phyloP scores from a whole-genome alignment of 1,284 basidiomycete species.

The Ceratobasidium sp. region DNA sequence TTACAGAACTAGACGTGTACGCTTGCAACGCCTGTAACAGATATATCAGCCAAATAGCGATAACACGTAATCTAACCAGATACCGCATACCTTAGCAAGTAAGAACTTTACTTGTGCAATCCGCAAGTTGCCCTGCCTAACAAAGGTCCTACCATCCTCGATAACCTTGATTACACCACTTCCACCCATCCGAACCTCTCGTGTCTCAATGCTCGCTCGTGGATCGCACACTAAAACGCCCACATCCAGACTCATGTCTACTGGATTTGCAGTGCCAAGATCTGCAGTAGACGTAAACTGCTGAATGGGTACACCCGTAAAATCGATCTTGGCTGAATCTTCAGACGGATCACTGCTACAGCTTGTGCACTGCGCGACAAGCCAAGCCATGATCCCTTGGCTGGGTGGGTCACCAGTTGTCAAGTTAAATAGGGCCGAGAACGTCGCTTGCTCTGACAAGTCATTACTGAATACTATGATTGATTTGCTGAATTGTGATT shows the following conservation, averaged over 20 bases:
- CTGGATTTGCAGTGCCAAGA: background rate
- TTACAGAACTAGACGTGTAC: conserved; percentile 10
- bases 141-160: conserved; percentile 4
- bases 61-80: background rate
- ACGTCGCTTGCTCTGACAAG: background rate
- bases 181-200: conserved; percentile 38
- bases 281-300: background rate
- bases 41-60: background rate
- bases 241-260: background rate
- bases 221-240: conserved; percentile 34
- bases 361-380: conserved; percentile 16
- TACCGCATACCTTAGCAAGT: conserved; percentile 11
- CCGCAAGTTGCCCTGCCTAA: conserved; percentile 25
- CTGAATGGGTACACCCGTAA: conserved; percentile 27
- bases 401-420: conserved; percentile 23
- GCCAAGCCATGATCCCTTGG: conserved; percentile 28
- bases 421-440: conserved; percentile 11
- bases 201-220: conserved; percentile 17
- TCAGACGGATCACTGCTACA: background rate
- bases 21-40: background rate
- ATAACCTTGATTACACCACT: conserved; percentile 23
- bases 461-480: conserved; percentile 19
- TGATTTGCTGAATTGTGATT: background rate
- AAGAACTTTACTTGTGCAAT: conserved; percentile 15
- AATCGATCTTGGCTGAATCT: background rate